Evolutionary conservation across 192 early-diverging fungal genomes (phyloP).

Genomic region (Entophlyctis helioformis): DNA sequence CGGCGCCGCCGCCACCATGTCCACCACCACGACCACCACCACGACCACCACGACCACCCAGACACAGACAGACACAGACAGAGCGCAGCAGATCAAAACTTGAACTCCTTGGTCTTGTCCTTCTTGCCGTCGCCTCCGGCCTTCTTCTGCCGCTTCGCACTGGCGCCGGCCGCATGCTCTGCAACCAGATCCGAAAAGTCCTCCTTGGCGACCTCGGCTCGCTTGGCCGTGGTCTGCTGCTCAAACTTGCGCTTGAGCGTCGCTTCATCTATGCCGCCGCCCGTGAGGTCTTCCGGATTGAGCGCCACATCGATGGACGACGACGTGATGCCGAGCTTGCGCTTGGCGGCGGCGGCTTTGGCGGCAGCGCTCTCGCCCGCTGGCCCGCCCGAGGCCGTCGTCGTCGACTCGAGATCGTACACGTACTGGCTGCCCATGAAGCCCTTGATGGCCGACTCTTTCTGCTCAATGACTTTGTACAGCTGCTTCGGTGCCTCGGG

Average conservation of each 20-base stretch:
- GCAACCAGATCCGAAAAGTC: constrained; percentile 84
- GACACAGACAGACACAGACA: no score
- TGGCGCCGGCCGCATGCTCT: constrained; percentile 61
- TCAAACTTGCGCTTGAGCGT: constrained; percentile 70
- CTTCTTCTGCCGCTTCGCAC: constrained; percentile 56
- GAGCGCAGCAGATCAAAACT: constrained; percentile 19
- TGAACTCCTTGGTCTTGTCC: constrained; percentile 30
- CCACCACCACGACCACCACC: no score
- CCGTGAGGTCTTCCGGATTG: constrained; percentile 82
- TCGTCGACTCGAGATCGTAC: constrained; percentile 60
- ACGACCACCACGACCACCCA: no score
- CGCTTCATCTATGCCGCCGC: constrained; percentile 60
- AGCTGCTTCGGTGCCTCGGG: constrained; percentile 41
- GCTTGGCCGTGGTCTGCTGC: constrained; percentile 36
- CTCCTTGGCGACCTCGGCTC: constrained; percentile 23
- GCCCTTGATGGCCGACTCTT: constrained; percentile 43
- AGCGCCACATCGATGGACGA: constrained; percentile 67
- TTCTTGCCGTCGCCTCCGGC: constrained; percentile 34
- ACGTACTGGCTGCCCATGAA: constrained; percentile 93
- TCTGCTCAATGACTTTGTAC: constrained; percentile 82
- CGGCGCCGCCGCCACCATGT: no score
- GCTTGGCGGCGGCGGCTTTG: constrained; percentile 16
- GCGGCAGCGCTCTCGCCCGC: constrained; percentile 15
- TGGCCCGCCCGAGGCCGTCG: constrained; percentile 28
- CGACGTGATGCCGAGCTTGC: constrained; percentile 25